phyloP scores from a whole-genome alignment of 179 eudicot genomes.

The Gypsophila paniculata region DNA sequence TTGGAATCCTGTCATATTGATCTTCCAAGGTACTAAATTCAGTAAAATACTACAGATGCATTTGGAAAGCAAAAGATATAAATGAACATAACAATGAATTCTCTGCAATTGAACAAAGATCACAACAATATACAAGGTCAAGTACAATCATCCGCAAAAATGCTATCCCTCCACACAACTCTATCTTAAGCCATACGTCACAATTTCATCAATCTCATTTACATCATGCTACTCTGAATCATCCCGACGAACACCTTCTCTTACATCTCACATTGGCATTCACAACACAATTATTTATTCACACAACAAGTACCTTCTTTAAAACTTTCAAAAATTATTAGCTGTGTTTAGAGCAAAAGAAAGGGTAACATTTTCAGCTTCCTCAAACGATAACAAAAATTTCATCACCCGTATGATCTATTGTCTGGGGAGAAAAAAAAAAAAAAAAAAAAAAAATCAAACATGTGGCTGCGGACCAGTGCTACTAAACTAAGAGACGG shows the following conservation, averaged over 20 bases:
- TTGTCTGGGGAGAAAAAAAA: no score
- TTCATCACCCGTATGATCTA: slow-evolving; percentile 6
- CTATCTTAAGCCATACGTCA: neutral
- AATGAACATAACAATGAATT: slow-evolving; percentile 7
- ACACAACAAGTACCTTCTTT: neutral
- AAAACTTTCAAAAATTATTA: neutral
- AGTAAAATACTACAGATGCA: slow-evolving; percentile 17
- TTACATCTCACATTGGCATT: neutral
- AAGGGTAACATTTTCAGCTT: neutral
- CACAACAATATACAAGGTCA: neutral
- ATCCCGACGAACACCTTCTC: neutral
- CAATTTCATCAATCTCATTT: neutral
- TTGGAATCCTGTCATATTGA: slow-evolving; percentile 72
- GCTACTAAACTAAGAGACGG: neutral
- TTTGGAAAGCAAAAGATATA: neutral
- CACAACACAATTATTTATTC: neutral
- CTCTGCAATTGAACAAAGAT: neutral
- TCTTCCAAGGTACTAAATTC: slow-evolving; percentile 39
- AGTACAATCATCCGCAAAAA: neutral
- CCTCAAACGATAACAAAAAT: slow-evolving; percentile 1
- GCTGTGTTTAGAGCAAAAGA: neutral
- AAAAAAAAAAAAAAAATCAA: neutral
- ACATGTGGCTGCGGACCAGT: neutral
- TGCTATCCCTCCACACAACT: neutral
- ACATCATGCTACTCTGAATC: neutral